Base-by-base conservation (phyloP, 1,284 basidiomycete genomes). In the Naganishia liquefaciens region DNA sequence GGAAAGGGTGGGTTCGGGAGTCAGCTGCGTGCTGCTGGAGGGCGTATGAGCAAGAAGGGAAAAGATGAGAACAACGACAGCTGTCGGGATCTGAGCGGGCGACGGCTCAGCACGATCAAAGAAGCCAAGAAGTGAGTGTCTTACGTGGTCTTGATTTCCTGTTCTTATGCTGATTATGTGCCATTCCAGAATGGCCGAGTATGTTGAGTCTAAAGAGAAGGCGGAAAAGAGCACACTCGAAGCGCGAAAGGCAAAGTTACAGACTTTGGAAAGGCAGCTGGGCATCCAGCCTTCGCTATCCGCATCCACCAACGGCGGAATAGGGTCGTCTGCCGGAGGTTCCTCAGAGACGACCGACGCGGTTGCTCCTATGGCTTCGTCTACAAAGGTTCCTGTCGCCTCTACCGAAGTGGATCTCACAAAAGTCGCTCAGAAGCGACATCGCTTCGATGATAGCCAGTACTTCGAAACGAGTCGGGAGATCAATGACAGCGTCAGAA, bases 1-100 rank as follows among this genome's bases (percentile, higher is more conserved):
- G 96, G 96, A 53, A 99, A 99, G 79, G 95, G 96, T 74, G 95
- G 95, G 57, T 99, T 99, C 75, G 95, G 96, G 9, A 90, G 89
- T 27, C 93, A 97, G 82, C 84, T 99, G 69, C 86, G 95, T 75
- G 95, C 96, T 0, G 93, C 94, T 23, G 95, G 95, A 70, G 95
- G 95, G 10, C 86, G 94, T 47, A 99, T 99, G 96, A 93, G 90
- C 73, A 88, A 93, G 81, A 95, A 94, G 83, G 91, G 90, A 43
- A 62, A 66, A 42, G 57, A 63, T n/a, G 91, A 84, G 74, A 98
- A 98, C 80, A 93, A 93, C 71, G 94, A 98, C 77, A 91, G 90
- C 9, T 99, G 95, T 77, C 82, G 95, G 50, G 96, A 99, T 75
- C 82, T 99, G 54, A 93, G 86, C 68, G 95, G 95, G 0, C 82